Evolutionary conservation across 2,329 filamentous ascomycete genomes (phyloP).

Genomic region (Keithomyces neogunnii): DNA sequence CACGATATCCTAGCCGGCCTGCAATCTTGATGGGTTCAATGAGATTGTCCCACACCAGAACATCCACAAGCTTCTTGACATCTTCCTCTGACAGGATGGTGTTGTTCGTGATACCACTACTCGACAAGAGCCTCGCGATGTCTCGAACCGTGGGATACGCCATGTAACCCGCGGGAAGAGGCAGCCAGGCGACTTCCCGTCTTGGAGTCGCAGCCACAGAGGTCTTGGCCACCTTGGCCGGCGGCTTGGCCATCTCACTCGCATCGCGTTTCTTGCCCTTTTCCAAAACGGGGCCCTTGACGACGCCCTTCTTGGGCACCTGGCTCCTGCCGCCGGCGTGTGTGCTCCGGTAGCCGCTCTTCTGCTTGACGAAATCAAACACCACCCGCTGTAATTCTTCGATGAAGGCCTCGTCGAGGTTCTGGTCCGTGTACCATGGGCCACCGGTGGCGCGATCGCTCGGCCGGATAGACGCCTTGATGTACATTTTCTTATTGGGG

Average conservation of each 20-base stretch:
- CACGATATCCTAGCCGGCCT: slow-evolving; percentile 43
- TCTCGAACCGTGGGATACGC: slow-evolving; percentile 74
- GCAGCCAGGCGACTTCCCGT: slow-evolving; percentile 35
- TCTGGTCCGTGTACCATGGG: slow-evolving; percentile 88
- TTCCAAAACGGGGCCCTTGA: slow-evolving; percentile 37
- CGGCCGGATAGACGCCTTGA: slow-evolving; percentile 75
- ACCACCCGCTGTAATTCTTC: slow-evolving; percentile 65
- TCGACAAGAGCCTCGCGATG: slow-evolving; percentile 67
- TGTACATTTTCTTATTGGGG: slow-evolving; percentile 91
- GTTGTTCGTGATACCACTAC: slow-evolving; percentile 61
- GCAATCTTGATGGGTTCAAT: slow-evolving; percentile 56
- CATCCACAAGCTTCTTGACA: slow-evolving; percentile 77
- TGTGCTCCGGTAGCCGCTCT: slow-evolving; percentile 58
- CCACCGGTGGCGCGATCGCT: slow-evolving; percentile 88
- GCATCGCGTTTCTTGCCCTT: slow-evolving; percentile 45
- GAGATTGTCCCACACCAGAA: slow-evolving; percentile 81
- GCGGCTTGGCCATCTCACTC: slow-evolving; percentile 24
- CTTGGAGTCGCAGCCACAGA: slow-evolving; percentile 7
- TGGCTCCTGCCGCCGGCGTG: slow-evolving; percentile 27
- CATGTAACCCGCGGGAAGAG: slow-evolving; percentile 57
- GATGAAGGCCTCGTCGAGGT: slow-evolving; percentile 84
- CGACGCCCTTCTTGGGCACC: slow-evolving; percentile 46
- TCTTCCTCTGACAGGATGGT: slow-evolving; percentile 64
- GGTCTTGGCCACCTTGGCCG: slow-evolving; percentile 20
- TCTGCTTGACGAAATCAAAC: slow-evolving; percentile 61